Percentiles rank a stretch among this genome's conserved stretches.
phyloP scores from a whole-genome alignment of 345 rosid genomes.

The Lepidium africanum region DNA sequence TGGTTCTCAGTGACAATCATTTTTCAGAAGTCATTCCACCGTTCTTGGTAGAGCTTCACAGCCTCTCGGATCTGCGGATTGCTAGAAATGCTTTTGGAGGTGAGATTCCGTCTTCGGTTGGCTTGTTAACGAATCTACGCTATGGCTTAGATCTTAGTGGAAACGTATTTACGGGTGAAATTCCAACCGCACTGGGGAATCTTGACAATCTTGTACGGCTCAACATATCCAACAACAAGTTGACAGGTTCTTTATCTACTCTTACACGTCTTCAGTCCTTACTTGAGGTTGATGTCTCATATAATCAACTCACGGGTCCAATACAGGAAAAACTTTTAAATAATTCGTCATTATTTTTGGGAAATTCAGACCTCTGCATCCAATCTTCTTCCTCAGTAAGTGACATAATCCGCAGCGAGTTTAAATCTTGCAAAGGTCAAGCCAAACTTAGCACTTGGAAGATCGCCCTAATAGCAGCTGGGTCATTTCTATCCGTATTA shows the following conservation, averaged over 20 bases:
- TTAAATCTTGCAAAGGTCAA: constrained; percentile 40
- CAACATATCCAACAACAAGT: constrained; percentile 63
- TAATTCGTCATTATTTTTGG: constrained; percentile 37
- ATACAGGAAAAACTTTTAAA: constrained; percentile 38
- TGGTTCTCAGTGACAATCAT: constrained; percentile 48
- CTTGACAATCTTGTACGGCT: constrained; percentile 40
- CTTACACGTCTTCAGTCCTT: constrained; percentile 35
- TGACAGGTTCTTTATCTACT: constrained; percentile 48
- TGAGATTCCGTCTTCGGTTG: constrained; percentile 51
- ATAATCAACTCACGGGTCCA: constrained; percentile 59
- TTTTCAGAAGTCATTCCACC: constrained; percentile 58
- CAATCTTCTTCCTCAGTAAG: constrained; percentile 25
- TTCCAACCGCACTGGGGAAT: constrained; percentile 42
- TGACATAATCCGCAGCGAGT: constrained; percentile 21
- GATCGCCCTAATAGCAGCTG: constrained; percentile 39
- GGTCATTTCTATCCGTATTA: constrained; percentile 23
- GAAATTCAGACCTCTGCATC: constrained; percentile 60
- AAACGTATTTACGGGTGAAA: constrained; percentile 48
- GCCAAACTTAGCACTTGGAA: constrained; percentile 29
- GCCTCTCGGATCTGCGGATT: constrained; percentile 42
- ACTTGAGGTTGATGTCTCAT: constrained; percentile 41
- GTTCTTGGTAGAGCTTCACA: constrained; percentile 41
- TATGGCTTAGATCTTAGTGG: constrained; percentile 60
- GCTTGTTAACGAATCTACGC: constrained; percentile 39
- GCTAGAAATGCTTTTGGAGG: constrained; percentile 67